These are phyloP conservation scores for Moniliophthora roreri DNA, from an alignment of 1,284 basidiomycete species.

Conservation along the genomic window DNA sequence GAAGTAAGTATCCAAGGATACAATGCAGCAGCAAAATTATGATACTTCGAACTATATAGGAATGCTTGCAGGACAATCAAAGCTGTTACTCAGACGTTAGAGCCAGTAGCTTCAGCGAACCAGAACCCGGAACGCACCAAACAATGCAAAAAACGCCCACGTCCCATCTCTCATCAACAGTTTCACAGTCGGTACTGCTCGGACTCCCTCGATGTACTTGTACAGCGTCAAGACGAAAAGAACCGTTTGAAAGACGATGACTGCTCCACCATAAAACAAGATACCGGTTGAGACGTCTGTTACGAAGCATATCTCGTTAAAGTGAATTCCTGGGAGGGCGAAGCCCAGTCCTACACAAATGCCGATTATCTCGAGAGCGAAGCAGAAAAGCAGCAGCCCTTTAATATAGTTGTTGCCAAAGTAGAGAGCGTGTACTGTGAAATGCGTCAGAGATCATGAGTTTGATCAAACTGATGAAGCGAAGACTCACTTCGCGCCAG, in stretches of 20 bases:
- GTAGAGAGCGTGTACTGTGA: constrained; percentile 3
- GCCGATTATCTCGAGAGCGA: not conserved
- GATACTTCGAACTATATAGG: not conserved
- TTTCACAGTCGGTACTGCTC: not conserved
- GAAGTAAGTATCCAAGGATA: too few species aligned
- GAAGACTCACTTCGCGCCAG: not conserved
- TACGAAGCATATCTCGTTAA: constrained; percentile 2
- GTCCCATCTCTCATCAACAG: constrained; percentile 9
- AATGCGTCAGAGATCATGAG: not conserved
- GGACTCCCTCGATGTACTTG: constrained; percentile 1
- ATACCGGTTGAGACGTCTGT: not conserved
- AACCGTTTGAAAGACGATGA: not conserved
- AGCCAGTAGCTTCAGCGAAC: not conserved
- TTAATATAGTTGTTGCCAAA: not conserved
- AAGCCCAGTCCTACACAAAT: constrained; percentile 3
- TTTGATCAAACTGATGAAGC: not conserved
- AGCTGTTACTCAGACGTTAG: not conserved
- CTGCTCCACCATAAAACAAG: not conserved
- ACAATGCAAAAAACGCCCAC: constrained; percentile 8
- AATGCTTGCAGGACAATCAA: not conserved
- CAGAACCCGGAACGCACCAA: not conserved
- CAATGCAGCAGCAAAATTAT: too few species aligned
- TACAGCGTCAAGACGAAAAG: constrained; percentile 6
- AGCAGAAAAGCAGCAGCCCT: not conserved
- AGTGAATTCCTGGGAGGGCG: constrained; percentile 1